Percentiles rank a stretch among this genome's conserved stretches.
These are phyloP conservation scores for Sordaria brevicollis DNA, from an alignment of 495 filamentous ascomycete genomes.

Conservation along the genomic window DNA sequence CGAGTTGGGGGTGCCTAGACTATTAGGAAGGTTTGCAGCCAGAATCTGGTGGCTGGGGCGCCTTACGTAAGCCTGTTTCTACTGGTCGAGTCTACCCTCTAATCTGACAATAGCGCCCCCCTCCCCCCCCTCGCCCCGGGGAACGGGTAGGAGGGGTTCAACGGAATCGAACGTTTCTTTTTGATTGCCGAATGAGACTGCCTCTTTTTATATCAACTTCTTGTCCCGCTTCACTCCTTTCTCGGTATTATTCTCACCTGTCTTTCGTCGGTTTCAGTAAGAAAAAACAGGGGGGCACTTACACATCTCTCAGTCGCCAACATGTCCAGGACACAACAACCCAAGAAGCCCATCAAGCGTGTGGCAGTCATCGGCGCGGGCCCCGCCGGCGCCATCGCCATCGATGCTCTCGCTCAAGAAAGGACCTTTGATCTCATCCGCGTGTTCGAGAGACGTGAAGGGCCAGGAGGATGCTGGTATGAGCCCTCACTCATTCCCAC, in stretches of 20 bases:
- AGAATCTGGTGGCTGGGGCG: too few species aligned
- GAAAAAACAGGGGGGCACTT: background rate
- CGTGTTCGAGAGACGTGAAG: constrained; percentile 50
- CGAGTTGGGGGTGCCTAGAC: too few species aligned
- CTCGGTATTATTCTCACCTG: background rate
- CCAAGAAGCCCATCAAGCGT: constrained; percentile 26
- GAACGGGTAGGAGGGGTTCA: too few species aligned
- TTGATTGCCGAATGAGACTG: too few species aligned
- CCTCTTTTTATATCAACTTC: background rate
- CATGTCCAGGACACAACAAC: background rate
- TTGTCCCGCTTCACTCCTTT: background rate
- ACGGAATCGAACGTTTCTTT: too few species aligned
- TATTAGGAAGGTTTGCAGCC: too few species aligned
- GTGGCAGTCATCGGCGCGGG: constrained; percentile 51
- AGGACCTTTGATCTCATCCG: constrained; percentile 44
- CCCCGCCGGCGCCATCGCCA: constrained; percentile 47
- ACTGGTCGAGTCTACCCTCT: too few species aligned
- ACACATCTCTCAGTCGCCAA: background rate
- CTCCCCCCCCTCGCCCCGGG: too few species aligned
- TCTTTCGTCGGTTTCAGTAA: background rate
- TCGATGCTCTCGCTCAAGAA: constrained; percentile 48
- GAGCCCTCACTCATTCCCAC: constrained; percentile 2
- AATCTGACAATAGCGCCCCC: too few species aligned
- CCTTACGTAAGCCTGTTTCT: too few species aligned
- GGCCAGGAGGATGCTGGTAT: constrained; percentile 50